Percentiles rank a stretch among this genome's conserved stretches.
phyloP scores from a whole-genome alignment of 192 early-diverging fungal species.

The Linnemannia elongata region DNA sequence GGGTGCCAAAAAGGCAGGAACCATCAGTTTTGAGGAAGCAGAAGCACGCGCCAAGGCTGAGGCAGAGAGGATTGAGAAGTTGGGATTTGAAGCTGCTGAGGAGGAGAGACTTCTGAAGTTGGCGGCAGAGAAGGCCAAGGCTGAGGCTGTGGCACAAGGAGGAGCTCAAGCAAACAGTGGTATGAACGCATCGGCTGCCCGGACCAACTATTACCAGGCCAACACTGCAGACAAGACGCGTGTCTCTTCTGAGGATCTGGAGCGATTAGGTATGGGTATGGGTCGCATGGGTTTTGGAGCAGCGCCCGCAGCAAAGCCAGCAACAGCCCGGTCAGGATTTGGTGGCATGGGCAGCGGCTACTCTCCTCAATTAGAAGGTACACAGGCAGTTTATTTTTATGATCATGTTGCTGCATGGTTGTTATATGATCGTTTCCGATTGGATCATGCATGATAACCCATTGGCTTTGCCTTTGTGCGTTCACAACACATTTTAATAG shows the following conservation, averaged over 20 bases:
- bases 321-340: conserved; percentile 31
- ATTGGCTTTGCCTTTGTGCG: not conserved
- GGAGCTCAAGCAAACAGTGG: not conserved
- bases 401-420: not conserved
- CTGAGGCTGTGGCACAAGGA: conserved; percentile 62
- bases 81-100: conserved; percentile 51
- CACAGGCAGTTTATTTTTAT: not conserved
- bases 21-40: conserved; percentile 92
- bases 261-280: conserved; percentile 78
- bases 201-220: conserved; percentile 43
- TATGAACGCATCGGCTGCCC: not conserved
- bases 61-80: conserved; percentile 48
- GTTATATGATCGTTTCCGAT: not conserved
- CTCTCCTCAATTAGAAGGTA: conserved; percentile 53
- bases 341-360: conserved; percentile 44
- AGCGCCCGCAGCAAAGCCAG: conserved; percentile 19
- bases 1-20: conserved; percentile 89
- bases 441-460: not conserved
- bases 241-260: conserved; percentile 61
- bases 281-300: conserved; percentile 74
- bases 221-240: conserved; percentile 41
- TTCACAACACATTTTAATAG: not conserved
- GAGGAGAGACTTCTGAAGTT: conserved; percentile 45
- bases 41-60: conserved; percentile 62
- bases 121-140: conserved; percentile 78